phyloP scores from a whole-genome alignment of 148 eudicot species.

The Rhododendron ferrugineum region DNA sequence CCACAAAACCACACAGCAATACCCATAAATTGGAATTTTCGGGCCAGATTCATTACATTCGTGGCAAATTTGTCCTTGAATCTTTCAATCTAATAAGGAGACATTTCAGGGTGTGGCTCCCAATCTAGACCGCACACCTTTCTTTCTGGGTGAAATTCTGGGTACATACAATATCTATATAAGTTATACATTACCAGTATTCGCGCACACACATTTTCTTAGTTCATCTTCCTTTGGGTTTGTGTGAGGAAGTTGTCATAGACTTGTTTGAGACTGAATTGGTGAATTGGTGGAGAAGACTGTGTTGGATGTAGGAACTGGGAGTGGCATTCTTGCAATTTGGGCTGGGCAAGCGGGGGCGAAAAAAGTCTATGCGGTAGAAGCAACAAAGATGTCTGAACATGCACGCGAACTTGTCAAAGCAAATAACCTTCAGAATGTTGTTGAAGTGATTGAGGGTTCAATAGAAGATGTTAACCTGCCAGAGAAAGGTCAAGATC shows the following conservation, averaged over 20 bases:
- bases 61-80: not conserved
- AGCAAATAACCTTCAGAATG: constrained; percentile 66
- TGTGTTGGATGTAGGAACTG: constrained; percentile 97
- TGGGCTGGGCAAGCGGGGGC: constrained; percentile 99
- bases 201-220: not conserved
- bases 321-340: constrained; percentile 96
- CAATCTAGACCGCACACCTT: not conserved
- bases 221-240: not conserved
- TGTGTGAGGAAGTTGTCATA: not conserved
- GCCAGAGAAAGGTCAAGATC: constrained; percentile 76
- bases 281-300: constrained; percentile 42
- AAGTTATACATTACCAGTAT: not conserved
- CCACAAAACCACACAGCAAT: not conserved
- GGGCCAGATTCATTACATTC: not conserved
- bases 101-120: not conserved
- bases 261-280: constrained; percentile 24
- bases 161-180: not conserved
- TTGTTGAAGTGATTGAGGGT: constrained; percentile 93
- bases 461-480: constrained; percentile 77
- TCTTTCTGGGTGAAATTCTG: not conserved
- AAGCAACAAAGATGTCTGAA: constrained; percentile 95
- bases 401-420: constrained; percentile 85
- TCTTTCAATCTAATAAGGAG: not conserved
- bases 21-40: not conserved
- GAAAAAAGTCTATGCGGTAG: constrained; percentile 92